Conservation (phyloP, 805 yeast genomes). For the Lipomyces mesembrius region DNA sequence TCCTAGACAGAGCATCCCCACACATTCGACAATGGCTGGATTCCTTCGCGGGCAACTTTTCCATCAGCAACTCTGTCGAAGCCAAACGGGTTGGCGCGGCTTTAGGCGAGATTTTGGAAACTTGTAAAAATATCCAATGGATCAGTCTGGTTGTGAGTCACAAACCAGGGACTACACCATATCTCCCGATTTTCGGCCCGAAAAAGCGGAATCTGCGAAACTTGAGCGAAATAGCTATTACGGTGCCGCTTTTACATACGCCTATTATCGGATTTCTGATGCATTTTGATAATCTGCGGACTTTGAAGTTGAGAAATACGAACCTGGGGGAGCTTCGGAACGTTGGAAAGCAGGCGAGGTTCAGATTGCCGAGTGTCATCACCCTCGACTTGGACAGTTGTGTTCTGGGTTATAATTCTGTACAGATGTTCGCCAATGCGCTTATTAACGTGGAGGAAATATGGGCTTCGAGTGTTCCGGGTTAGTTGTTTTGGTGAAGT, state of each 20-base stretch:
- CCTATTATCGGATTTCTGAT: neutral
- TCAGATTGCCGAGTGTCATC: slow-evolving; percentile 2
- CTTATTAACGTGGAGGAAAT: slow-evolving; percentile 1
- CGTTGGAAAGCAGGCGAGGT: slow-evolving; percentile 3
- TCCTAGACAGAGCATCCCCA: neutral
- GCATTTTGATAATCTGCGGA: neutral
- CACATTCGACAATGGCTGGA: neutral
- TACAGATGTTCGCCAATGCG: neutral
- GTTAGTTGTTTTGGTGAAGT: neutral
- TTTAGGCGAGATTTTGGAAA: neutral
- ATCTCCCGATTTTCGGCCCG: neutral
- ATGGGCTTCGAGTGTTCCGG: neutral
- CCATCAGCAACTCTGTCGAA: neutral
- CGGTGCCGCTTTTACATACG: neutral
- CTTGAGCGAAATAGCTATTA: neutral
- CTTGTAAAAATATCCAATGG: neutral
- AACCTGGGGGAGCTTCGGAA: neutral
- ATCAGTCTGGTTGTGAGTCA: neutral
- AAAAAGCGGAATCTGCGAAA: neutral
- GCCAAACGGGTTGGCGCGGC: slow-evolving; percentile 1
- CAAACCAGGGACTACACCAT: neutral
- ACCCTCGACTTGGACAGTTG: neutral
- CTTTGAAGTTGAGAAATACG: neutral
- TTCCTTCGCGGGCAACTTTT: neutral
- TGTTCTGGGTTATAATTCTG: neutral